Evolutionary conservation across 441 rosid genomes (phyloP).

Genomic region (Breynia disticha): DNA sequence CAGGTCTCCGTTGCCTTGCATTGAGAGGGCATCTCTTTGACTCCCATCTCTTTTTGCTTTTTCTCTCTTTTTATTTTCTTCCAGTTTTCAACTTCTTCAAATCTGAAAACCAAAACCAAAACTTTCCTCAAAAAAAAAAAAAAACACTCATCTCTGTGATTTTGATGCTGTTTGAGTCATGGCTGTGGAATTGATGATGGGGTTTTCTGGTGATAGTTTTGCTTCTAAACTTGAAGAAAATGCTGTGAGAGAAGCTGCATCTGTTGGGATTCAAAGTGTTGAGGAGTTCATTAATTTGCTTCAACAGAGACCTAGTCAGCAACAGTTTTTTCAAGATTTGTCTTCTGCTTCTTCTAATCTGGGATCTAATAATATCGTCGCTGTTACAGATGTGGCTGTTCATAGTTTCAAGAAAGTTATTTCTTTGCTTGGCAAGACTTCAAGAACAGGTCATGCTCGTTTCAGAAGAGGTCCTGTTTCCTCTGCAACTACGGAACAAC

Average conservation of each 20-base stretch:
- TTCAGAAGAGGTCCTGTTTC: slow-evolving; percentile 65
- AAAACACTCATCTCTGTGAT: slow-evolving; percentile 2
- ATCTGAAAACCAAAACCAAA: neutral
- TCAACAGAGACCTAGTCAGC: slow-evolving; percentile 32
- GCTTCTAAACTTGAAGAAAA: slow-evolving; percentile 38
- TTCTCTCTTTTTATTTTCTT: neutral
- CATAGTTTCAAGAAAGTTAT: slow-evolving; percentile 68
- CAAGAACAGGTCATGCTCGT: slow-evolving; percentile 77
- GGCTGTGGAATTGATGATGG: slow-evolving; percentile 73
- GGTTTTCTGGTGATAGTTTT: slow-evolving; percentile 31
- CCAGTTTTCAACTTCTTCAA: slow-evolving; percentile 2
- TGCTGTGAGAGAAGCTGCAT: slow-evolving; percentile 56
- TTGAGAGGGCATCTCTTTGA: slow-evolving; percentile 32
- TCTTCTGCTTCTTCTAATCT: slow-evolving; percentile 15
- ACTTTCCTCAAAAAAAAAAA: too few relatives aligned
- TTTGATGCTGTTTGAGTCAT: slow-evolving; percentile 27
- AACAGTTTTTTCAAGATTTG: slow-evolving; percentile 10
- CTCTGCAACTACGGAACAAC: slow-evolving; percentile 42
- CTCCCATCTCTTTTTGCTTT: slow-evolving; percentile 15
- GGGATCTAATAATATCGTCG: slow-evolving; percentile 32
- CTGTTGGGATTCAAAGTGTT: slow-evolving; percentile 71
- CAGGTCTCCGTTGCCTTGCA: slow-evolving; percentile 24
- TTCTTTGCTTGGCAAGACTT: slow-evolving; percentile 49
- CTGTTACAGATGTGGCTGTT: slow-evolving; percentile 61
- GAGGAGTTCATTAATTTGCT: slow-evolving; percentile 58